Percentiles rank a stretch among this genome's conserved stretches.
Evolutionary conservation across 2,329 filamentous ascomycete genomes (phyloP).

Genomic region (Penicillium griseofulvum): DNA sequence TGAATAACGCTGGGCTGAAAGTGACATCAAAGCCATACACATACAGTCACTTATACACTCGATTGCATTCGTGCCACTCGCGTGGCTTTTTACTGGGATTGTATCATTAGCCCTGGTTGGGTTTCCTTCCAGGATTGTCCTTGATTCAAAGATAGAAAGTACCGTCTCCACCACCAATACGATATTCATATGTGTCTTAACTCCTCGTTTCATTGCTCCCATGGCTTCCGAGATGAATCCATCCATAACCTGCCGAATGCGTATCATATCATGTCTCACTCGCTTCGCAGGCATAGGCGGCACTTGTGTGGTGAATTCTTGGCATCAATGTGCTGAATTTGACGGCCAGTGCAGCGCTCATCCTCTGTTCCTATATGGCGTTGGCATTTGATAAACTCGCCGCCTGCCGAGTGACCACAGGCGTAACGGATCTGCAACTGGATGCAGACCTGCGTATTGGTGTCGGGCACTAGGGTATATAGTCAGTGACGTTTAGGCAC

Average conservation of each 20-base stretch:
- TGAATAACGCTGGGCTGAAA: slow-evolving; percentile 6
- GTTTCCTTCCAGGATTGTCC: neutral
- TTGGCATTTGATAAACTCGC: slow-evolving; percentile 18
- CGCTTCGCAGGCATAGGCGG: slow-evolving; percentile 11
- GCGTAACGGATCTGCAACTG: slow-evolving; percentile 15
- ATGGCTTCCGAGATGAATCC: neutral
- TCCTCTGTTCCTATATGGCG: slow-evolving; percentile 13
- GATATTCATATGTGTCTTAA: neutral
- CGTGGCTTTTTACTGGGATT: neutral
- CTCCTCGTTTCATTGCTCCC: neutral
- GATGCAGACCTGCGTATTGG: slow-evolving; percentile 1
- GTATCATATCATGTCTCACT: neutral
- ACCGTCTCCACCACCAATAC: neutral
- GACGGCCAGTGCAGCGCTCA: slow-evolving; percentile 11
- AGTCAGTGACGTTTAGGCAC: neutral
- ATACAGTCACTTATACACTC: neutral
- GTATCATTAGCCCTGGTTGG: neutral
- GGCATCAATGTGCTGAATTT: slow-evolving; percentile 9
- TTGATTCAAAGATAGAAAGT: neutral
- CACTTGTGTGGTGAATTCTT: slow-evolving; percentile 16
- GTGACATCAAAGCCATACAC: neutral
- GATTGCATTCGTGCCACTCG: neutral
- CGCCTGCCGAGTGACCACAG: slow-evolving; percentile 15
- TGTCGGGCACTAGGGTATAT: neutral
- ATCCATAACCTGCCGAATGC: neutral